Evolutionary conservation across 2,329 filamentous ascomycete species (phyloP).

Genomic region (Coniochaeta hoffmannii): DNA sequence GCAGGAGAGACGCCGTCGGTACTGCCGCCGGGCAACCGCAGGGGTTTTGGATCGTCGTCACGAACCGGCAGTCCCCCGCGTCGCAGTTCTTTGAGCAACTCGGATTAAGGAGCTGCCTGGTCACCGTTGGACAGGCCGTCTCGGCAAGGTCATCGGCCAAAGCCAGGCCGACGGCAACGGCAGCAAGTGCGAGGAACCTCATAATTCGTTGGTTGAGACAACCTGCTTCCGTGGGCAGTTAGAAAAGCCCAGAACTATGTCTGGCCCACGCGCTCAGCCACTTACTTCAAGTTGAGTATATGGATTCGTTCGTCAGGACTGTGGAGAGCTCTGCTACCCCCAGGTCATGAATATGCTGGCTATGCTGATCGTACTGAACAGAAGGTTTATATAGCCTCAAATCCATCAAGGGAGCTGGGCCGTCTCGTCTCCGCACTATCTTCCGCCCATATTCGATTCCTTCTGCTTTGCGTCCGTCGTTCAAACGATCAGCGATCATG

Average conservation of each 20-base stretch:
- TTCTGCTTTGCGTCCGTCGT: no score
- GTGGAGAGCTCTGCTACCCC: no score
- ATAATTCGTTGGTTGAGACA: conserved; percentile 7
- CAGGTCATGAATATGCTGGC: no score
- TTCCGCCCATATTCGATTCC: not conserved
- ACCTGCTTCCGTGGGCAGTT: not conserved
- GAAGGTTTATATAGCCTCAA: not conserved
- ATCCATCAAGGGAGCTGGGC: not conserved
- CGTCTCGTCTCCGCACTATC: not conserved
- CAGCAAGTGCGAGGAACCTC: conserved; percentile 10
- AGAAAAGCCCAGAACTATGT: not conserved
- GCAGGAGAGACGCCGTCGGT: conserved; percentile 20
- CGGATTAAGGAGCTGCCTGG: conserved; percentile 16
- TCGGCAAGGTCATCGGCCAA: conserved; percentile 8
- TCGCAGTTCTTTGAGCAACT: conserved; percentile 16
- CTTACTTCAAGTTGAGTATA: not conserved
- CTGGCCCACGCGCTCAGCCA: no score
- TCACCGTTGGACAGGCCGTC: conserved; percentile 17
- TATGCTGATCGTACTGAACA: not conserved
- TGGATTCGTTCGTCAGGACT: no score
- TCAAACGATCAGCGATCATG: no score
- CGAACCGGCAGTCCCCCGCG: conserved; percentile 17
- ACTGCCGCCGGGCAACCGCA: conserved; percentile 18
- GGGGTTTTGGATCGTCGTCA: conserved; percentile 18
- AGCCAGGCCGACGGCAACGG: conserved; percentile 8